Percentiles rank a stretch among this genome's conserved stretches.
Conservation (phyloP, 2,329 filamentous ascomycete genomes). For the Phialemonium atrogriseum region DNA sequence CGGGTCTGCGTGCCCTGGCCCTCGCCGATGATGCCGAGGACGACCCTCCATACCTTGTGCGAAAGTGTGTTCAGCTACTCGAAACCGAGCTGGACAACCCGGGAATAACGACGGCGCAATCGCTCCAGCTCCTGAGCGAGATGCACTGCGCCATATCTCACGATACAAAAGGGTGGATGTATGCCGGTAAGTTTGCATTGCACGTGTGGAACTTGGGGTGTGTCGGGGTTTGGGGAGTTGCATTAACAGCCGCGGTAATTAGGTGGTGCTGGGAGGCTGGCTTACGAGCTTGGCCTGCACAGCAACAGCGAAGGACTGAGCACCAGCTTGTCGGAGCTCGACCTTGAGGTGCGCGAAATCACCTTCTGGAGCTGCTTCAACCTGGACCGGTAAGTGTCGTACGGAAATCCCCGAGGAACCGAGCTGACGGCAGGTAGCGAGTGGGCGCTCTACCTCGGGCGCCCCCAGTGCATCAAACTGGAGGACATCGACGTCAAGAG, state of each 20-base stretch:
- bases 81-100: neutral
- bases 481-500: neutral
- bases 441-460: slow-evolving; percentile 1
- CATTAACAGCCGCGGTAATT: neutral
- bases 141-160: slow-evolving; percentile 1
- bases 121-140: neutral
- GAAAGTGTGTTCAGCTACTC: neutral
- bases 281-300: neutral
- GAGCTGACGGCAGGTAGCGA: neutral
- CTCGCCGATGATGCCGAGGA: neutral
- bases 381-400: neutral
- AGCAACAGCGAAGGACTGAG: neutral
- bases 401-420: neutral
- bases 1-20: neutral
- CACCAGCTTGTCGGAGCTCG: neutral
- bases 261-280: neutral
- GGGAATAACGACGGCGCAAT: neutral
- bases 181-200: neutral
- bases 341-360: neutral
- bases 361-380: neutral
- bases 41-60: neutral
- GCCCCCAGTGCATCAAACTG: neutral
- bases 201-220: neutral
- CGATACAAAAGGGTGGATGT: slow-evolving; percentile 2
- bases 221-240: neutral